Conservation (phyloP, 164 flowering plant species). For the Malania oleifera region DNA sequence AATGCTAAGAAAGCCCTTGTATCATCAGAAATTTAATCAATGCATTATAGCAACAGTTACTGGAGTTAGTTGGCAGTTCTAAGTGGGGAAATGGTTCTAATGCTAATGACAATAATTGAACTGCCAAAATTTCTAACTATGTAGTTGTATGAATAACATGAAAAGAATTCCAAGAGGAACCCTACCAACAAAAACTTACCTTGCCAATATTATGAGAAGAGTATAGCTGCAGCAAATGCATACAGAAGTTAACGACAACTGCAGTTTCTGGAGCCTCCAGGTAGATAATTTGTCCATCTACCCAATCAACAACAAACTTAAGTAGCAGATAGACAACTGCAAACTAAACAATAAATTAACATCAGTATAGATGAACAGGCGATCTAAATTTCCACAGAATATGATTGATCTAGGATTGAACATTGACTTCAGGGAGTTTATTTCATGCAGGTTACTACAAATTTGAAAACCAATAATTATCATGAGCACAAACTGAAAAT, state of each 20-base stretch:
- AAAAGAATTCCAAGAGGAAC: not conserved
- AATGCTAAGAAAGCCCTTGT: too few species aligned
- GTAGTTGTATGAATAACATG: not conserved
- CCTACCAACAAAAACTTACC: slow-evolving; percentile 39
- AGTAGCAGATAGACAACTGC: slow-evolving; percentile 82
- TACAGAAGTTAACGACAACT: slow-evolving; percentile 67
- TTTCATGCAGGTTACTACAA: too few species aligned
- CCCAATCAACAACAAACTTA: slow-evolving; percentile 90
- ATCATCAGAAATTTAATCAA: too few species aligned
- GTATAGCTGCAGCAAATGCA: slow-evolving; percentile 83
- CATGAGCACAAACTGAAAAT: too few species aligned
- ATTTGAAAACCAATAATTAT: too few species aligned
- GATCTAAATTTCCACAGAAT: not conserved
- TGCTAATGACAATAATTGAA: too few species aligned
- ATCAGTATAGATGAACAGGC: slow-evolving; percentile 17
- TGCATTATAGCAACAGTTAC: too few species aligned
- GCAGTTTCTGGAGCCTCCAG: slow-evolving; percentile 80
- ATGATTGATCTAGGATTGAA: not conserved
- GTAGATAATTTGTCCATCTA: slow-evolving; percentile 84
- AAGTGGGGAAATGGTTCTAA: too few species aligned
- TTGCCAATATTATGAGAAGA: slow-evolving; percentile 93
- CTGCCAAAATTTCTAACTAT: too few species aligned
- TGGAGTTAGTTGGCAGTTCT: too few species aligned
- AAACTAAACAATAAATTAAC: slow-evolving; percentile 46
- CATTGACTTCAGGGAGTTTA: too few species aligned